Base-by-base conservation (phyloP, 2,329 filamentous ascomycete species). In the Acrocalymma vagum region DNA sequence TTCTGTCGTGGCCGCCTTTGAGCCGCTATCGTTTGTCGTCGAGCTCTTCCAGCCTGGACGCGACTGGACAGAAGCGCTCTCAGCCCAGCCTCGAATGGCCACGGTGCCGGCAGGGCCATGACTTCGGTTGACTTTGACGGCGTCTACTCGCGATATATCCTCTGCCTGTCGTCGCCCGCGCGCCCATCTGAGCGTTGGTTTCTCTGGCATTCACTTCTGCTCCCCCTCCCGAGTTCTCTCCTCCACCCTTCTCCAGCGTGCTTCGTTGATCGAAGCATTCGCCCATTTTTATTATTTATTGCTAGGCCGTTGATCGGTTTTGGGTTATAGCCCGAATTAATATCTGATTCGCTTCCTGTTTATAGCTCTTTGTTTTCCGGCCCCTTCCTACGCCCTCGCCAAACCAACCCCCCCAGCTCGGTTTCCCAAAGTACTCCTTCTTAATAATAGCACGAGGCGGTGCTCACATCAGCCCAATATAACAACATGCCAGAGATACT, bases 211-310 rank as follows among this genome's bases (percentile, higher is more conserved):
- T 69, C 65, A 54, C 52, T 70, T 70, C 65, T 61, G 34, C 32
- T 49, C 46, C 41, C 48, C 56, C 51, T 53, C 59, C 55, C 50
- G 61, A 59, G 62, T 50, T 45, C 42, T 45, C 45, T 57, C 48
- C 52, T 48, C 26, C 44, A 38, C 41, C 46, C 45, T n/a, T n/a
- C 47, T 48, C 26, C 48, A 59, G 58, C 46, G n/a, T 37, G 45
- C 62, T 70, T 73, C 72, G 73, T 75, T 73, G 72, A 74, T 63
- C 72, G 73, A 73, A 72, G 70, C 61, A 57, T 57, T 55, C 56
- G n/a, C n/a, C n/a, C 57, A 55, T 65, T 63, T 59, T 59, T 57
- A 60, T 55, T 40, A 57, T 53, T 59, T 57, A 60, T 55, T 40
- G 56, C 53, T 60, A 53, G 53, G 62, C 74, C 72, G 74, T 76